Evolutionary conservation across 2,329 filamentous ascomycete genomes (phyloP).

Genomic region (Stagonosporopsis cucurbitacearum): DNA sequence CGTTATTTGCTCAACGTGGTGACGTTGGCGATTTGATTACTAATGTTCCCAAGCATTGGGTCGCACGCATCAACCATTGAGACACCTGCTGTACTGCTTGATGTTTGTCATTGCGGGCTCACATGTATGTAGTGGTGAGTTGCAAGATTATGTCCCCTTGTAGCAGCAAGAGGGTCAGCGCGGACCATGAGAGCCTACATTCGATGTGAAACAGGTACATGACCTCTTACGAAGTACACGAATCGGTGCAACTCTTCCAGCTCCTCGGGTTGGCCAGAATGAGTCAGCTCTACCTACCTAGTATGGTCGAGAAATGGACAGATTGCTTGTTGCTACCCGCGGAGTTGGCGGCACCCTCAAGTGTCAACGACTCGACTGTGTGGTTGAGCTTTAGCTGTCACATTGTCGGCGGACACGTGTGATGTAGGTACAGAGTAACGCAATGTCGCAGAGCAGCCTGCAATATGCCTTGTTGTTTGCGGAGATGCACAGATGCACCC

Average conservation of each 20-base stretch:
- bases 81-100: conserved; percentile 1
- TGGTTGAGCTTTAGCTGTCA: conserved; percentile 1
- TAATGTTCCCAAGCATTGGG: no score
- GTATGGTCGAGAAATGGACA: background rate
- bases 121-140: conserved; percentile 5
- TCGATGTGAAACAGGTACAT: conserved; percentile 34
- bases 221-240: no score
- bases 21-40: no score
- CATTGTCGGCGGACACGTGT: conserved; percentile 12
- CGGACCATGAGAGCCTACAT: conserved; percentile 20
- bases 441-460: conserved; percentile 8
- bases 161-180: conserved; percentile 18
- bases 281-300: no score
- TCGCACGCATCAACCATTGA: no score
- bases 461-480: conserved; percentile 16
- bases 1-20: no score
- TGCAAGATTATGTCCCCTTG: conserved; percentile 14
- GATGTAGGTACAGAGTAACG: conserved; percentile 7
- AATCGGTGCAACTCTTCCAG: no score
- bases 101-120: conserved; percentile 4
- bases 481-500: conserved; percentile 9
- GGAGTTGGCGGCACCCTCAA: background rate
- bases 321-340: background rate
- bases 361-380: no score
- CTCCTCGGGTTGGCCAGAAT: no score